These are phyloP conservation scores for Pseudozyma sp. DNA, from an alignment of 1,284 basidiomycete species.

Conservation along the genomic window DNA sequence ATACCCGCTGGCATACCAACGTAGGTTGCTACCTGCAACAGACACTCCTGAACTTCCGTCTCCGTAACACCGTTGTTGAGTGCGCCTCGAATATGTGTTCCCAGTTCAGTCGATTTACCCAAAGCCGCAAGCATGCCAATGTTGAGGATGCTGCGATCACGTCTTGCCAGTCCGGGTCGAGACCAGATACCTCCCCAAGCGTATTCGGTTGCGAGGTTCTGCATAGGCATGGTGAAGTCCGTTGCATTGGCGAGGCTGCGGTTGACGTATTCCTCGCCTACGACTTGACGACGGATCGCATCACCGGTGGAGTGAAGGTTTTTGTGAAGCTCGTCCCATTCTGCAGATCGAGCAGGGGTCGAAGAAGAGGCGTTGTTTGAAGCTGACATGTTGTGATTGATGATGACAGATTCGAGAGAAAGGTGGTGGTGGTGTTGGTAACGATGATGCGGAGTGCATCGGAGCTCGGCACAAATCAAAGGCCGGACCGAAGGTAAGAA, in stretches of 20 bases:
- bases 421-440: neutral
- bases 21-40: conserved; percentile 44
- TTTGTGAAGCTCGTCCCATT: conserved; percentile 27
- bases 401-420: neutral
- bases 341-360: conserved; percentile 4
- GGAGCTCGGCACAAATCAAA: no score
- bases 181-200: conserved; percentile 47
- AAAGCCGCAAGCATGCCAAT: conserved; percentile 44
- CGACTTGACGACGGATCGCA: conserved; percentile 32
- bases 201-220: conserved; percentile 34
- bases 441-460: neutral
- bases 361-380: conserved; percentile 3
- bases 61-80: conserved; percentile 50
- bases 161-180: conserved; percentile 27
- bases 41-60: conserved; percentile 37
- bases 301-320: conserved; percentile 24
- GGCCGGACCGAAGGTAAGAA: no score
- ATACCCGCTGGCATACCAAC: conserved; percentile 48
- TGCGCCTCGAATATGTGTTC: conserved; percentile 41
- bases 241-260: conserved; percentile 28
- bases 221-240: conserved; percentile 37
- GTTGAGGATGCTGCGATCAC: conserved; percentile 48
- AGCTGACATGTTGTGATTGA: neutral
- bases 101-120: conserved; percentile 36
- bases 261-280: conserved; percentile 36